Evolutionary conservation across 208 protist genomes (phyloP).

Genomic region (Borovskyia barvae): DNA sequence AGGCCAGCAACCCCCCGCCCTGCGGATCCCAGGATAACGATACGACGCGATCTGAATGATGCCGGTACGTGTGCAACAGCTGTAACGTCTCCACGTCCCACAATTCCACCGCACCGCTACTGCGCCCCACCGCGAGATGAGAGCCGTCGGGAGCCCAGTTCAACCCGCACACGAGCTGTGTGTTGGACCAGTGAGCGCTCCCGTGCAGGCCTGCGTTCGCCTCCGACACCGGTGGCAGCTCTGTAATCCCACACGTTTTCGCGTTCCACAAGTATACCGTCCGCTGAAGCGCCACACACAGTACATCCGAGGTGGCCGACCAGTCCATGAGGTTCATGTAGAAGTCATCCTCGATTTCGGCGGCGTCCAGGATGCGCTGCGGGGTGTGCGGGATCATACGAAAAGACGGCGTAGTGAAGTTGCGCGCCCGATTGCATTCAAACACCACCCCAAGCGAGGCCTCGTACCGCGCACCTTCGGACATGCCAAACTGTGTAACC

Average conservation of each 20-base stretch:
- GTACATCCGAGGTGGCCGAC: conserved; percentile 66
- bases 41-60: conserved; percentile 66
- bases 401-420: conserved; percentile 80
- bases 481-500: conserved; percentile 13
- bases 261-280: conserved; percentile 99
- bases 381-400: conserved; percentile 91
- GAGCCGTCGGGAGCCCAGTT: conserved; percentile 91
- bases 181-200: background rate
- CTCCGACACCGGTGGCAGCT: conserved; percentile 66
- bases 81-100: conserved; percentile 87
- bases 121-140: conserved; percentile 86
- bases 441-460: conserved; percentile 81
- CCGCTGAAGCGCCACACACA: conserved; percentile 96
- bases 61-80: conserved; percentile 77
- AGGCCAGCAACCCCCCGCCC: conserved; percentile 73
- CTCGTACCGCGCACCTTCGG: conserved; percentile 54
- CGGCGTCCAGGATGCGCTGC: conserved; percentile 97
- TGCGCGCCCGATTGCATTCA: conserved; percentile 72
- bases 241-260: conserved; percentile 85
- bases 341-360: conserved; percentile 98
- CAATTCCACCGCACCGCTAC: conserved; percentile 87
- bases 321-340: conserved; percentile 99
- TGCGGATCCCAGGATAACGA: conserved; percentile 93
- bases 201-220: conserved; percentile 29
- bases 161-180: conserved; percentile 85